Evolutionary conservation across 1,284 basidiomycete genomes (phyloP).

Genomic region (Malassezia vespertilionis): DNA sequence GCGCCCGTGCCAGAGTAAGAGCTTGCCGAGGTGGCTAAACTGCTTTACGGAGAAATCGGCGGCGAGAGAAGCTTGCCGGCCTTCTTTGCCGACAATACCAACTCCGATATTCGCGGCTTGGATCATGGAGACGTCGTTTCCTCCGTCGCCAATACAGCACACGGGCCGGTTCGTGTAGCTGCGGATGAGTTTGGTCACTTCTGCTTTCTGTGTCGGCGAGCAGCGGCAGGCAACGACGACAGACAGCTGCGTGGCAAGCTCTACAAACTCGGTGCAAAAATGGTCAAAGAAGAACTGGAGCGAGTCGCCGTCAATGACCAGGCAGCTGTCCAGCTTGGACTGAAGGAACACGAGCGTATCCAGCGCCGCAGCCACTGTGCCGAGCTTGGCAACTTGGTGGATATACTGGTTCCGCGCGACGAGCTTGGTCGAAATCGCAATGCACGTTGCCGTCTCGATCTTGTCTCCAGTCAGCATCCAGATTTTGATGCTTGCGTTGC

Average conservation of each 20-base stretch:
- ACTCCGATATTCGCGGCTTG: conserved; percentile 88
- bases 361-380: conserved; percentile 67
- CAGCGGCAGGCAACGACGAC: conserved; percentile 95
- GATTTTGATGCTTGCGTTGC: conserved; percentile 95
- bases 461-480: conserved; percentile 99
- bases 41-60: conserved; percentile 96
- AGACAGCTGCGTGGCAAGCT: conserved; percentile 85
- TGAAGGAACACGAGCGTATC: conserved; percentile 89
- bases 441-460: conserved; percentile 96
- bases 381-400: conserved; percentile 84
- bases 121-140: conserved; percentile 93
- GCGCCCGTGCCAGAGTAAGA: conserved; percentile 90
- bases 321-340: conserved; percentile 87
- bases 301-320: conserved; percentile 98
- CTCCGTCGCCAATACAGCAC: conserved; percentile 92
- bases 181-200: conserved; percentile 84
- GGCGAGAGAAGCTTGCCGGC: conserved; percentile 90
- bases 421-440: conserved; percentile 91
- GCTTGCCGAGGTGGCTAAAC: conserved; percentile 85
- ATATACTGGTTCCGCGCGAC: conserved; percentile 95
- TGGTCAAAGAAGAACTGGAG: conserved; percentile 80
- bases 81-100: conserved; percentile 97
- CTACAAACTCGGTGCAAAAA: conserved; percentile 87
- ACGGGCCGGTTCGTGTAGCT: conserved; percentile 81
- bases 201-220: conserved; percentile 96